These are phyloP conservation scores for Mycena crocata DNA, from an alignment of 768 basidiomycete genomes.

Conservation along the genomic window DNA sequence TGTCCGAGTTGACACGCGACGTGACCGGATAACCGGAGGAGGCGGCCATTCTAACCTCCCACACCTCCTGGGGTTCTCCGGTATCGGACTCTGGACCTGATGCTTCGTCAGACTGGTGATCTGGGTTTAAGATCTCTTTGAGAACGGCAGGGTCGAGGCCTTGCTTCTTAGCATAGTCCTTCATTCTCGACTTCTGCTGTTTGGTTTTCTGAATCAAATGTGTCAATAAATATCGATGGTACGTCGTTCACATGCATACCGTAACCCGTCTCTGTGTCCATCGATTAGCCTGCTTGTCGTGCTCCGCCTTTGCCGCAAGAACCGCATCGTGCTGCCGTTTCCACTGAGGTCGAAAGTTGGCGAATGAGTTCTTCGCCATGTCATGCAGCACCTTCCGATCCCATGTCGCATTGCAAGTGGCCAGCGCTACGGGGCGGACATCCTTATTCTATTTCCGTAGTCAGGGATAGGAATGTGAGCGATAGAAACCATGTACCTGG, in stretches of 20 bases:
- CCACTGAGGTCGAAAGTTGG: neutral
- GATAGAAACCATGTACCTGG: neutral
- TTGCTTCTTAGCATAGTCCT: neutral
- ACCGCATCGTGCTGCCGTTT: neutral
- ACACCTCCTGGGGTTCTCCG: neutral
- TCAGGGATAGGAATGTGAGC: no score
- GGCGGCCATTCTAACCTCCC: constrained; percentile 11
- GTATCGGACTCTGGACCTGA: neutral
- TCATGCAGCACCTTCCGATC: neutral
- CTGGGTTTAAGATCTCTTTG: neutral
- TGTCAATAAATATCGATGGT: no score
- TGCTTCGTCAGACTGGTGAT: constrained; percentile 3
- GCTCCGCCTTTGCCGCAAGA: neutral
- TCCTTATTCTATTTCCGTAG: neutral
- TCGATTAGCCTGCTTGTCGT: neutral
- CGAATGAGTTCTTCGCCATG: neutral
- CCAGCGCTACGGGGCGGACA: neutral
- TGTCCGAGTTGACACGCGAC: neutral
- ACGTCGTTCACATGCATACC: no score
- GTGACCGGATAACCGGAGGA: neutral
- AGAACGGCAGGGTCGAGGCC: neutral
- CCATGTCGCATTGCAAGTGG: neutral
- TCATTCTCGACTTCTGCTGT: neutral
- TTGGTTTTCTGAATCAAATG: neutral
- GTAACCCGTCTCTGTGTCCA: no score